Percentiles rank a stretch among this genome's conserved stretches.
phyloP scores from a whole-genome alignment of 192 early-diverging fungal species.

The Diversispora epigaea region DNA sequence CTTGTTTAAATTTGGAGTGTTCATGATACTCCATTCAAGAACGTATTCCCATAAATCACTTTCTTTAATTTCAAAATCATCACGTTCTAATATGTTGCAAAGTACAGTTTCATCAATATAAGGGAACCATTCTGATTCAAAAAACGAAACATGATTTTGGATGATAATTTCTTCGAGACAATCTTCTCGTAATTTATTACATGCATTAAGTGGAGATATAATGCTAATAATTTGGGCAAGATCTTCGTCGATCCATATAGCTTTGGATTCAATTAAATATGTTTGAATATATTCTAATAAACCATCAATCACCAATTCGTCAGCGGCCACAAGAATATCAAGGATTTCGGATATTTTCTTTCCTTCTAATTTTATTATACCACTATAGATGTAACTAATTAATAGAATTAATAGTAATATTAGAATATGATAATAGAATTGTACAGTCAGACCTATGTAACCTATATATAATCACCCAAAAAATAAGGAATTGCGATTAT shows the following conservation, averaged over 20 bases:
- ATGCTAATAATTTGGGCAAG: background rate
- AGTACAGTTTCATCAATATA: conserved; percentile 3
- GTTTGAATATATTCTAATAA: conserved; percentile 1
- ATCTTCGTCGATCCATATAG: background rate
- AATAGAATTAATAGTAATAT: background rate
- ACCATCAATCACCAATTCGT: conserved; percentile 20
- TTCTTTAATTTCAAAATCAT: conserved; percentile 14
- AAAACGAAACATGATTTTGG: background rate
- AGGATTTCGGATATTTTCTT: background rate
- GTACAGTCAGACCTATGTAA: background rate
- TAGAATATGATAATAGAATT: background rate
- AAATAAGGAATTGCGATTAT: no score
- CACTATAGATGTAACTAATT: conserved; percentile 23
- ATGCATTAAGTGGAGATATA: background rate
- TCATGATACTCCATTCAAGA: conserved; percentile 8
- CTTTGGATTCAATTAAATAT: background rate
- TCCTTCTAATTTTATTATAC: background rate
- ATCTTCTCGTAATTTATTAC: background rate
- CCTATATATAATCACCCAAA: no score
- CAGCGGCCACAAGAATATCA: conserved; percentile 14
- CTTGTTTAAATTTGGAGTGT: background rate
- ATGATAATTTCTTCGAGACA: conserved; percentile 7
- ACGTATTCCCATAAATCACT: background rate
- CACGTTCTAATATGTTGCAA: conserved; percentile 8
- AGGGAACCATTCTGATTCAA: conserved; percentile 11